Base-by-base conservation (phyloP, 345 rosid species). In the Brassica carinata region DNA sequence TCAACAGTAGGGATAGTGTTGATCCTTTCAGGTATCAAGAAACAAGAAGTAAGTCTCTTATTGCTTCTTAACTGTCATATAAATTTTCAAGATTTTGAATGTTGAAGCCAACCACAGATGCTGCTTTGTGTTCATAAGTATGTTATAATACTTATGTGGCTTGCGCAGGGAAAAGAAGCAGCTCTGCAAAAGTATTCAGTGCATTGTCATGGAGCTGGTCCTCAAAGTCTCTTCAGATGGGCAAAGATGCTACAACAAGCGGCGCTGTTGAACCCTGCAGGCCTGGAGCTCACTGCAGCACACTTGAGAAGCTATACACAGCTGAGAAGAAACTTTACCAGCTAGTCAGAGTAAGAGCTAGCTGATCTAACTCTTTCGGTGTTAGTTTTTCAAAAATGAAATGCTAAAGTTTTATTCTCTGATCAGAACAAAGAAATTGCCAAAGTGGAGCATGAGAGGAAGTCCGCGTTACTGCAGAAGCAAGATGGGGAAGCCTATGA, bases 201-300 rank as follows among this genome's bases (percentile, higher is more conserved):
- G 92, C 96, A 30, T 83, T 95, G 79, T 87, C 98, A 33, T 88
- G 98, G 98, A 93, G 86, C 73, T 89, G 99, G 99, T 90, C 99
- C 75, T 93, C 94, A 34, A 93, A 85, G 88, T 82, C 88, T 19
- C 89, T 90, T 82, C 97, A 90, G 69, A 38, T 65, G 72, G 63
- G 85, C 30, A 84, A 80, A 82, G 91, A 85, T 75, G 83, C 86
- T 75, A 10, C 79, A 40, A 82, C 77, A 45, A 69, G 64, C 81
- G 79, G 81, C 48, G 75, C 89, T 57, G 73, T 83, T 43, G 93
- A 90, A 65, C 97, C 98, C 34, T 91, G 98, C 86, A 85, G 82
- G 71, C 90, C 94, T 48, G 98, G 96, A 77, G 98, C 96, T 87
- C 98, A 95, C 87, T 85, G 85, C 72, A 64, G 82, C 67, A 88